phyloP scores from a whole-genome alignment of 805 yeast genomes.

The Ogataea paradorogensis region DNA sequence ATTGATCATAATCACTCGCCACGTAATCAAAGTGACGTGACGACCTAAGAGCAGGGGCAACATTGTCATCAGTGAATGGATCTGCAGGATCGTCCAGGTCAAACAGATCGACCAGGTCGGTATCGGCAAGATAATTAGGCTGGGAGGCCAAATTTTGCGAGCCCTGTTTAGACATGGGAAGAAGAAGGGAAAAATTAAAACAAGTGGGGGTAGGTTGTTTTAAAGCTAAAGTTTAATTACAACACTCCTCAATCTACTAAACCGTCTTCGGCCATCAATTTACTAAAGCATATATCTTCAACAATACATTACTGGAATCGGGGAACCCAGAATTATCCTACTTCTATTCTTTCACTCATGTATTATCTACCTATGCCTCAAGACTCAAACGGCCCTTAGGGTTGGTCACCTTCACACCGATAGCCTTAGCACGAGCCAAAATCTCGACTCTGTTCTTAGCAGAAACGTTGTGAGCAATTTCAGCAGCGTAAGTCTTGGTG shows the following conservation, averaged over 20 bases:
- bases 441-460: slow-evolving; percentile 97
- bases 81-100: slow-evolving; percentile 8
- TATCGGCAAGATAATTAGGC: slow-evolving; percentile 2
- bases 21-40: slow-evolving; percentile 4
- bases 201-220: neutral
- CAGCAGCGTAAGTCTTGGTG: slow-evolving; percentile 99
- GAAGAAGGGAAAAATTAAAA: neutral
- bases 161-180: slow-evolving; percentile 8
- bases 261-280: too few species aligned
- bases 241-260: too few species aligned
- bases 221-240: neutral
- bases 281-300: too few species aligned
- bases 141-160: neutral
- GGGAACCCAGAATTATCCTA: neutral
- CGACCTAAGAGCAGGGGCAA: neutral
- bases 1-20: slow-evolving; percentile 5
- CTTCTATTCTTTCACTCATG: slow-evolving; percentile 6
- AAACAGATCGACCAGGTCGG: slow-evolving; percentile 7
- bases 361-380: slow-evolving; percentile 63
- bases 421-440: slow-evolving; percentile 94
- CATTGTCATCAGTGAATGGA: slow-evolving; percentile 5
- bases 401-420: slow-evolving; percentile 98
- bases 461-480: slow-evolving; percentile 98
- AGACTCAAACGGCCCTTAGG: slow-evolving; percentile 97
- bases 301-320: neutral